Percentiles rank a stretch among this genome's conserved stretches.
These are phyloP conservation scores for Fusarium continuum DNA, from an alignment of 2,329 filamentous ascomycete genomes.

Conservation along the genomic window DNA sequence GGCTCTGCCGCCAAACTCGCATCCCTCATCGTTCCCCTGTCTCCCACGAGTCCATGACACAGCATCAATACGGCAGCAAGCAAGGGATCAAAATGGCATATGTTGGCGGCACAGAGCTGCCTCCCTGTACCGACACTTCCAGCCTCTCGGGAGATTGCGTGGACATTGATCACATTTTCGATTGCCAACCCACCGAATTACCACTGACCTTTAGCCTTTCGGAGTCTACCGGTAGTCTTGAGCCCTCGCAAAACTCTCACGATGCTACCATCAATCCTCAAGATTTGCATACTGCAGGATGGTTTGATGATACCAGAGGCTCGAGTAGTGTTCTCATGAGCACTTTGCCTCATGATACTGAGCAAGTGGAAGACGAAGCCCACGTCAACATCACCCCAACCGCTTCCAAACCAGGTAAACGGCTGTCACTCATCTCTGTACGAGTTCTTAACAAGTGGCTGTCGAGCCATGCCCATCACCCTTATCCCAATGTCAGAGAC, in stretches of 20 bases:
- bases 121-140: no score
- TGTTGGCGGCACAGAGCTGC: no score
- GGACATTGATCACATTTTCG: not conserved
- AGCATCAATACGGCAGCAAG: not conserved
- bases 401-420: conserved; percentile 16
- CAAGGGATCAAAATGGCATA: not conserved
- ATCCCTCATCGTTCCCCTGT: not conserved
- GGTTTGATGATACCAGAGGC: not conserved
- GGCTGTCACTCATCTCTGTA: conserved; percentile 28
- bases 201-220: no score
- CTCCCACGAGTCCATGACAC: not conserved
- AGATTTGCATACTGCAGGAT: not conserved
- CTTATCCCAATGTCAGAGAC: conserved; percentile 84
- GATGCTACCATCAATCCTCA: not conserved
- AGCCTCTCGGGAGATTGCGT: no score
- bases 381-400: not conserved
- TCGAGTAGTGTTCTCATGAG: not conserved
- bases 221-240: no score
- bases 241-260: not conserved
- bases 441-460: conserved; percentile 65
- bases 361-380: not conserved
- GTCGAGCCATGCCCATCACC: conserved; percentile 75
- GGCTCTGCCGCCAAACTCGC: not conserved
- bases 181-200: no score
- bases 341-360: not conserved